These are phyloP conservation scores for Penicillium riverlandense DNA, from an alignment of 495 filamentous ascomycete genomes.

Conservation along the genomic window DNA sequence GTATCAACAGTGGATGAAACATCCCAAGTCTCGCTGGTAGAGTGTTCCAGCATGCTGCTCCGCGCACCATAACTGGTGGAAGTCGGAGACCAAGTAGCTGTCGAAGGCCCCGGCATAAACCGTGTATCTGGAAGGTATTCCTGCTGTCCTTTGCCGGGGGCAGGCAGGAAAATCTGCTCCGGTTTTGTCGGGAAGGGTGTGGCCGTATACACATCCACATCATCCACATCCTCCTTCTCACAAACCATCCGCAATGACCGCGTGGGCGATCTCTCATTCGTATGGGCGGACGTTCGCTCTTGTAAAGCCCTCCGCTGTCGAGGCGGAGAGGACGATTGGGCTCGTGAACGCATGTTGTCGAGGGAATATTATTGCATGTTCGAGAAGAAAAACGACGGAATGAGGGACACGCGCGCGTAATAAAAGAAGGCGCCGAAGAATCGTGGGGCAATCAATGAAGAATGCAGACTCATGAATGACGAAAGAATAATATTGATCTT, in stretches of 20 bases:
- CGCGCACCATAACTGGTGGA: slow-evolving; percentile 18
- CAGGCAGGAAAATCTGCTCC: slow-evolving; percentile 43
- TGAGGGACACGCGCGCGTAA: background rate
- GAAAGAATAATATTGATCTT: slow-evolving; percentile 12
- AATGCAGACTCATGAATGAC: slow-evolving; percentile 1
- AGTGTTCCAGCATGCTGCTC: slow-evolving; percentile 25
- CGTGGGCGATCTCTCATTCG: slow-evolving; percentile 35
- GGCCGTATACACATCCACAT: slow-evolving; percentile 27
- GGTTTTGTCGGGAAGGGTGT: slow-evolving; percentile 48
- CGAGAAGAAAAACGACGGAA: slow-evolving; percentile 6
- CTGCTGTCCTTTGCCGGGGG: slow-evolving; percentile 36
- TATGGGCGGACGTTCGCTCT: slow-evolving; percentile 46
- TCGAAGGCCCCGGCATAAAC: slow-evolving; percentile 14
- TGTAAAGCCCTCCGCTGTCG: slow-evolving; percentile 40
- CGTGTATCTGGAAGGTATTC: slow-evolving; percentile 27
- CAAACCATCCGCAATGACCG: slow-evolving; percentile 29
- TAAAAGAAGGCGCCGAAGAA: background rate
- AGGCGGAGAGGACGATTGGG: slow-evolving; percentile 23
- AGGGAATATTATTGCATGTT: slow-evolving; percentile 28
- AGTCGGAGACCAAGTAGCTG: slow-evolving; percentile 21
- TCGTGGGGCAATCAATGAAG: background rate
- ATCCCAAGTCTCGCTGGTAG: slow-evolving; percentile 31
- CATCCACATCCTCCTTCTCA: slow-evolving; percentile 25
- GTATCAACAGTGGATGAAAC: slow-evolving; percentile 35
- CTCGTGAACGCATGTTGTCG: slow-evolving; percentile 27